phyloP scores from a whole-genome alignment of 148 eudicot genomes.

The Rhododendron henanense region DNA sequence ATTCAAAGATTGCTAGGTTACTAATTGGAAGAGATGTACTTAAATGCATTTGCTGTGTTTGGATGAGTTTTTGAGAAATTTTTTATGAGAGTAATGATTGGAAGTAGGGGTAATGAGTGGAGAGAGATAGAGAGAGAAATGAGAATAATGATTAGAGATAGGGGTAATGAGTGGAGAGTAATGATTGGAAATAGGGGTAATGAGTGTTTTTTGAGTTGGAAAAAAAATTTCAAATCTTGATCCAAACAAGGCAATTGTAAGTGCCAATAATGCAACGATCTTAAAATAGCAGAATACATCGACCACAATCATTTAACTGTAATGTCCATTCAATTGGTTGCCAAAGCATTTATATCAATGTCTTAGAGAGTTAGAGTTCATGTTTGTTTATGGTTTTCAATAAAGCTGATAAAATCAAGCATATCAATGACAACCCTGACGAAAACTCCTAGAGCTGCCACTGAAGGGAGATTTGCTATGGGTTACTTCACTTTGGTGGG shows the following conservation, averaged over 20 bases:
- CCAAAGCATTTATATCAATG: not conserved
- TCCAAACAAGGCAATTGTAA: not conserved
- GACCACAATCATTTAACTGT: not conserved
- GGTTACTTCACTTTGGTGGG: not conserved
- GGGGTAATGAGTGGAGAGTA: too few species aligned
- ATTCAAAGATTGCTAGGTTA: not conserved
- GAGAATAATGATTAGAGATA: too few species aligned
- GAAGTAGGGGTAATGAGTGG: too few species aligned
- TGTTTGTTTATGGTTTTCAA: not conserved
- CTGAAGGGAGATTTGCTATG: not conserved
- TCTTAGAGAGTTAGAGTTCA: not conserved
- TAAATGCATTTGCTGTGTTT: not conserved
- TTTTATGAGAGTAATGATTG: too few species aligned
- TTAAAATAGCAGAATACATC: not conserved
- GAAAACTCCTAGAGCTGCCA: not conserved
- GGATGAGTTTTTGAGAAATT: too few species aligned
- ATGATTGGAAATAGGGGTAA: too few species aligned
- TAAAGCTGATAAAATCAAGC: not conserved
- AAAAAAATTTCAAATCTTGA: too few species aligned
- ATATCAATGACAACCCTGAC: not conserved
- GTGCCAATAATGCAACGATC: not conserved
- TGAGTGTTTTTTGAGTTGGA: too few species aligned
- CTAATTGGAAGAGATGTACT: not conserved
- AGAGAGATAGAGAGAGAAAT: too few species aligned
- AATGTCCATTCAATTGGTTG: not conserved